Conservation (phyloP, 768 basidiomycete genomes). For the Lactarius indigo region DNA sequence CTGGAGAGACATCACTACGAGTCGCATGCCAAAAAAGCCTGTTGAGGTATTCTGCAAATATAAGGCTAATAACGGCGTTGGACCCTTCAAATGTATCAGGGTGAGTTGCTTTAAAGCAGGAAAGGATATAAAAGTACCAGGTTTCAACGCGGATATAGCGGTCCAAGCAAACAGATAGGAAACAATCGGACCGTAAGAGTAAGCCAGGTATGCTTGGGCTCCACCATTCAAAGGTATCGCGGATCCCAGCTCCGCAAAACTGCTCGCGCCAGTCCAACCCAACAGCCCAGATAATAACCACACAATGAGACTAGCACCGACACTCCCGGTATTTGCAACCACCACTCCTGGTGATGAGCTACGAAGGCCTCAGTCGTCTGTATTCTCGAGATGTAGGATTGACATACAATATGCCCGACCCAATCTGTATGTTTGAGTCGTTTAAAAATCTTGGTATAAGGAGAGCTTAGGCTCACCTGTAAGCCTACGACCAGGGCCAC, state of each 20-base stretch:
- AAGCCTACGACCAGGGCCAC: constrained; percentile 80
- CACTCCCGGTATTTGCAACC: constrained; percentile 82
- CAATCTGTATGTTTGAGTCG: constrained; percentile 49
- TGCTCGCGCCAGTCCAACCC: constrained; percentile 94
- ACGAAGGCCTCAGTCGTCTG: neutral
- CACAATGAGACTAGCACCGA: constrained; percentile 83
- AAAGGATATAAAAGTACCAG: constrained; percentile 45
- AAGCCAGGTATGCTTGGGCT: constrained; percentile 79
- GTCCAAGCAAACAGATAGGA: constrained; percentile 97
- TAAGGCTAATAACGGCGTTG: constrained; percentile 83
- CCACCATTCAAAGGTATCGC: constrained; percentile 74
- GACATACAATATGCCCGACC: constrained; percentile 89
- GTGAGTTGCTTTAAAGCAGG: constrained; percentile 7
- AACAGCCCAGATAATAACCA: constrained; percentile 83
- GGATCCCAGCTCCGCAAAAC: constrained; percentile 88
- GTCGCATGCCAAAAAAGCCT: constrained; percentile 79
- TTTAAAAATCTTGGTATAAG: constrained; percentile 9
- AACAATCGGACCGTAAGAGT: constrained; percentile 80
- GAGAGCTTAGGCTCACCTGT: constrained; percentile 48
- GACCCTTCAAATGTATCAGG: constrained; percentile 41
- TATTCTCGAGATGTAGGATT: constrained; percentile 4
- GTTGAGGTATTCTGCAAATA: constrained; percentile 90
- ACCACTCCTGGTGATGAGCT: constrained; percentile 93
- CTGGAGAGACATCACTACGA: constrained; percentile 66
- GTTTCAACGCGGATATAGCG: constrained; percentile 83